Conservation (phyloP, 106 monocot species). For the Allium cepa region DNA sequence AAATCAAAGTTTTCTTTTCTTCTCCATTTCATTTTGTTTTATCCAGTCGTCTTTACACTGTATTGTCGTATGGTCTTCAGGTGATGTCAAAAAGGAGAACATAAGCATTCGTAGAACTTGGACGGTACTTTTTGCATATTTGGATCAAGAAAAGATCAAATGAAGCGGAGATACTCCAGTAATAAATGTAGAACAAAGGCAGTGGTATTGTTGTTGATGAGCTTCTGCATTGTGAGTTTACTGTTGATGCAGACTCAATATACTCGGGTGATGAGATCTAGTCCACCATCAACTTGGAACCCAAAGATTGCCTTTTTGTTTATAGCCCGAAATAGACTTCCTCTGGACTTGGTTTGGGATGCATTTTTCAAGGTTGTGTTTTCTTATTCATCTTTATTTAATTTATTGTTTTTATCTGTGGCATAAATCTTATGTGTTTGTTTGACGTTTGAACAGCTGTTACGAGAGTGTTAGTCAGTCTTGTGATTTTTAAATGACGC, state of each 20-base stretch:
- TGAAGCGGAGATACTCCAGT: conserved; percentile 52
- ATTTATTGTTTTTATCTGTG: neutral
- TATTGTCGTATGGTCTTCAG: too few species aligned
- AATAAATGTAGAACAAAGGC: conserved; percentile 25
- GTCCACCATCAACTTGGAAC: conserved; percentile 1
- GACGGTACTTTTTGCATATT: neutral
- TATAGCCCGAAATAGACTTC: conserved; percentile 81
- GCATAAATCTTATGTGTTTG: too few species aligned
- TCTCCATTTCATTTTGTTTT: too few species aligned
- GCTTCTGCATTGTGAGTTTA: conserved; percentile 36
- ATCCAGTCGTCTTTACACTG: too few species aligned
- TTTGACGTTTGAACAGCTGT: too few species aligned
- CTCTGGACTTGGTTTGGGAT: conserved; percentile 81
- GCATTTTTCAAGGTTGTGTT: conserved; percentile 61
- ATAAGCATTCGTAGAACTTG: too few species aligned
- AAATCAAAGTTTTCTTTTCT: too few species aligned
- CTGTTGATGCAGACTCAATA: conserved; percentile 25
- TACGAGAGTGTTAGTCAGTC: too few species aligned
- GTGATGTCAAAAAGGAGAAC: too few species aligned
- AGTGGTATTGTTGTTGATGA: conserved; percentile 18
- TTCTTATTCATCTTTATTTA: neutral
- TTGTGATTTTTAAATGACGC: too few species aligned
- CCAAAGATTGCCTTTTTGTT: conserved; percentile 88
- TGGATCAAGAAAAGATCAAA: conserved; percentile 11
- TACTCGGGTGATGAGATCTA: conserved; percentile 7